Evolutionary conservation across 1,284 basidiomycete genomes (phyloP), one percentile per base, ranked within the genome.

Genomic region (Ganoderma sinense): DNA sequence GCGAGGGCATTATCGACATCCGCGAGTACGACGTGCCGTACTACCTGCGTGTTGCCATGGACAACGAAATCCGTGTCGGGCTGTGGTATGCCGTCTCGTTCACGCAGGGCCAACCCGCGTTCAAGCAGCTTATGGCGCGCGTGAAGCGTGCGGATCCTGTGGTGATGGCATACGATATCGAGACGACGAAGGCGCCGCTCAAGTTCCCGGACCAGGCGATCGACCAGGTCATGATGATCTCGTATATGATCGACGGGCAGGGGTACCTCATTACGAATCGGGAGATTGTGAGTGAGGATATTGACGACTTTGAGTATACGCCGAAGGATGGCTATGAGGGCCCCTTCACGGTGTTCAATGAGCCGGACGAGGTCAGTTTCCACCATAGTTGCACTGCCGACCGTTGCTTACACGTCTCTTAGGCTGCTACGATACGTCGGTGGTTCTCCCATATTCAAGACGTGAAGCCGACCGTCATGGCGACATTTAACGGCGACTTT

Each of bases 201-300:
- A 99, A 99, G 82, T 99, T 99, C 79, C 98, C 98, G 0, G 98
- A 99, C 84, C 94, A 96, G 75, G 91, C 93, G 14, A 92, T 94
- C 26, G 98, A 99, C 84, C 97, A 98, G 79, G 96, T 99, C 77
- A 99, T 99, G 97, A 99, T 99, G 98, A 99, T 99, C 75, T 99
- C 98, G 56, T 98, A 97, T 83, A 98, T 98, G 96, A 85, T 98
- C 43, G 96, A 98, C 79, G 96, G 96, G 0, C 95, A 99, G 80
- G 98, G 98, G 0, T 99, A 94, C 78, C 89, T 99, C 71, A 99
- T 99, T 81, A 99, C 97, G 26, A 99, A 99, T 78, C 89, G 98
- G 61, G 97, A 99, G 75, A 98, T 99, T 66, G 96, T 99, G 70
- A 92, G 93, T 71, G 97, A 99, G 79, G 96, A 99, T 79, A 99